Base-by-base conservation (phyloP, 2,329 filamentous ascomycete genomes). In the Aureobasidium sp. region DNA sequence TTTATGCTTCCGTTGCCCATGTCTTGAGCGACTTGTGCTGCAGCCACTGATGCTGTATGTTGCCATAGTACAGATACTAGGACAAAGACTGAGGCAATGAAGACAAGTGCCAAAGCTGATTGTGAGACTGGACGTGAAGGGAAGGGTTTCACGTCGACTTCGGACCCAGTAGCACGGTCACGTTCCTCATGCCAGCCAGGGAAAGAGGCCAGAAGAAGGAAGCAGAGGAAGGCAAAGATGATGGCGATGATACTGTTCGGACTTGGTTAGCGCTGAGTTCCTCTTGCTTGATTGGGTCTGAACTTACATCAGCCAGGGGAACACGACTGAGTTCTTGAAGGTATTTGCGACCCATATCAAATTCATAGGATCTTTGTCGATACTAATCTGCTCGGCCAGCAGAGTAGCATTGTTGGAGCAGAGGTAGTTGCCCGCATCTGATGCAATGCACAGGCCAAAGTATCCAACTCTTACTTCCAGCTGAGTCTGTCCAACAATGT, bases 241-340 rank as follows among this genome's bases (percentile, higher is more conserved):
- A 97, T 92, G 72, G 94, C 94, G 71, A 99, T 92, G 79, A 99
- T 99, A 66, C 90, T 94, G 68, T 32, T 20, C 34, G 1, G 23
- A 2, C 4, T 4, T 12, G 5, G n/a, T 44, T 2, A 57, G 53
- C 27, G 8, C 32, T 9, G 34, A 8, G 1, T 20, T 20, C 10
- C 15, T 36, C n/a, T 23, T 20, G 2, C 7, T 36, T 42, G n/a
- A 36, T 12, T 17, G 20, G 51, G 27, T 27, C n/a, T 48, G 26
- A 9, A 68, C 89, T 80, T 76, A 94, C 89, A 99, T 87, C 23
- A 99, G 79, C 72, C 97, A 99, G 10, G 94, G 94, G 74, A 99
- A 99, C 48, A 99, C 93, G 73, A 99, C 94, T 77, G 92, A 93
- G 75, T 97, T 91, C 76, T 97, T 97, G 79, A 99, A 99, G 67